Base-by-base conservation (phyloP, 257 asterid genomes). In the Ehretia macrophylla region DNA sequence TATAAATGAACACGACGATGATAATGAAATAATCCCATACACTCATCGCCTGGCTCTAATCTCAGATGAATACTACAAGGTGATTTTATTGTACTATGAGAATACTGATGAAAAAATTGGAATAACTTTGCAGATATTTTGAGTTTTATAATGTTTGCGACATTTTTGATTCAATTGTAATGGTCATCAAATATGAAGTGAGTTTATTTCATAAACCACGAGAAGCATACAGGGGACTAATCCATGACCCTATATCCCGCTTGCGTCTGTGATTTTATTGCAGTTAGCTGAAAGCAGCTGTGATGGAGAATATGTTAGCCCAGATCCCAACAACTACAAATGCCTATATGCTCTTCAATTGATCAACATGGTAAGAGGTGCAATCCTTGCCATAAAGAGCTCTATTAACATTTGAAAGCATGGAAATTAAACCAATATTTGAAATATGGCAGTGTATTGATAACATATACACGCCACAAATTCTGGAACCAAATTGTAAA, bases 1-100 rank as follows among this genome's bases (percentile, higher is more conserved):
- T 13, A 66, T 60, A 0, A 45, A 59, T 37, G 0, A 0, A 0
- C 11, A 18, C 8, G 38, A 14, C 51, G 86, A 81, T 56, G 0
- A 0, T 0, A 81, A 79, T 53, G 77, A 56, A 18, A 39, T 10
- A 57, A 32, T 82, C 53, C 78, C 78, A 22, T 82, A 60, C 71
- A 80, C 85, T 53, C 79, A 85, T 61, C 59, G 74, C 17, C 40
- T 85, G 82, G 84, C 71, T 11, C 79, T 85, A 51, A 37, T 82
- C 22, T 78, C 87, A 1, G 82, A 81, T 53, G 62, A 74, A 49
- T 58, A 71, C 50, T 79, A 46, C 59, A 63, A 74, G 88, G 88
- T 84, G 48, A 0, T 32, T 48, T 42, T 4, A 4, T n/a, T 17
- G 20, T n/a, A 47, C 14, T 14, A 47, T 47, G 18, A 17, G 0